These are phyloP conservation scores for Achaetomium macrosporum DNA, from an alignment of 2,329 filamentous ascomycete species.

Conservation along the genomic window DNA sequence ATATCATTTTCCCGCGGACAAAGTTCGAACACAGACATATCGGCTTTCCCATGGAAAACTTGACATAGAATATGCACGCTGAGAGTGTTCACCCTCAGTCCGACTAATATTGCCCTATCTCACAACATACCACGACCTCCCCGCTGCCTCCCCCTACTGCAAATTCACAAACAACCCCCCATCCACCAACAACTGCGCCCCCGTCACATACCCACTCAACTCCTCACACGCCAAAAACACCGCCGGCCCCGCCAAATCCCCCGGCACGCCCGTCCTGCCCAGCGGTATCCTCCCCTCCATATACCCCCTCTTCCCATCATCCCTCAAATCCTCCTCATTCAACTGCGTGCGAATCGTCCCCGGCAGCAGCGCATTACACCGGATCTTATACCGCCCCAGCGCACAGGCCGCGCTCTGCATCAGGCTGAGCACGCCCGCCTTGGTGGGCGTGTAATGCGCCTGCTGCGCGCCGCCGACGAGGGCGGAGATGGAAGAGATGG, in stretches of 20 bases:
- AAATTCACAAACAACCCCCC: conserved; percentile 87
- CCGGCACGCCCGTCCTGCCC: conserved; percentile 63
- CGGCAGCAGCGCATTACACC: conserved; percentile 78
- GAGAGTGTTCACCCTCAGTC: too few relatives aligned
- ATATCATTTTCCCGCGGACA: too few relatives aligned
- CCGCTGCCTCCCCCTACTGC: conserved; percentile 49
- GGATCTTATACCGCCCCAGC: conserved; percentile 66
- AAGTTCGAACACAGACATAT: too few relatives aligned
- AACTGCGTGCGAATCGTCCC: conserved; percentile 80
- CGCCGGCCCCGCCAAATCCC: conserved; percentile 76
- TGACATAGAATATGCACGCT: too few relatives aligned
- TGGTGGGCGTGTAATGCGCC: conserved; percentile 84
- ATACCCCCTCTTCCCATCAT: conserved; percentile 65
- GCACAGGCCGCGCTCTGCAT: conserved; percentile 82
- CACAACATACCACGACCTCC: neutral
- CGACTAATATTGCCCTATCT: too few relatives aligned
- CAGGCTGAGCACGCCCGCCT: conserved; percentile 71
- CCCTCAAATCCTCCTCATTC: conserved; percentile 74
- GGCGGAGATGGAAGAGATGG: conserved; percentile 65
- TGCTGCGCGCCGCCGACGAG: conserved; percentile 73
- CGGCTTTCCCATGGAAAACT: too few relatives aligned
- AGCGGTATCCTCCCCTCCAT: conserved; percentile 79
- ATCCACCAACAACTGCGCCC: conserved; percentile 78
- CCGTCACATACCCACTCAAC: conserved; percentile 75
- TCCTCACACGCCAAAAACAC: conserved; percentile 77